Conservation (phyloP, 2,329 filamentous ascomycete genomes). For the Orbilia blumenaviensis region DNA sequence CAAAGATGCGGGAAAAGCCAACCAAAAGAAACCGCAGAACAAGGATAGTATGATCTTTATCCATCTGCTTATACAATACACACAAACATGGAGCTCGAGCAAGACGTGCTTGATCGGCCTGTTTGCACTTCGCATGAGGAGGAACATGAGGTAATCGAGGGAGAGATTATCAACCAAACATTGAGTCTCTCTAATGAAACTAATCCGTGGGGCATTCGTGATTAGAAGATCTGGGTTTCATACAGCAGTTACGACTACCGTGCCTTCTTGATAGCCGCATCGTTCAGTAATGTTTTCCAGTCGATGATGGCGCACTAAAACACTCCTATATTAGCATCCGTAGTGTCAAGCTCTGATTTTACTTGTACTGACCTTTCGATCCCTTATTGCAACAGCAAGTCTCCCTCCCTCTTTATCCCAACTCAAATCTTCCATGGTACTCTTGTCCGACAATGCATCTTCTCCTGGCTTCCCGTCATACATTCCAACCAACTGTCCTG, state of each 20-base stretch:
- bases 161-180: background rate
- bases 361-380: conserved; percentile 29
- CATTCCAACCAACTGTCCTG: conserved; percentile 40
- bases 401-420: conserved; percentile 39
- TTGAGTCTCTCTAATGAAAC: background rate
- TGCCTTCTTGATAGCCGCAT: conserved; percentile 30
- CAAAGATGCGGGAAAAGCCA: conserved; percentile 1
- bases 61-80: conserved; percentile 6
- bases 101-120: background rate
- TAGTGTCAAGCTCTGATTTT: background rate
- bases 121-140: background rate
- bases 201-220: background rate
- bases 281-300: conserved; percentile 40
- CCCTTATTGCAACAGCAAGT: conserved; percentile 39
- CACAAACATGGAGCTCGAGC: background rate
- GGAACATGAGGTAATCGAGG: background rate
- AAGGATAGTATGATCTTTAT: conserved; percentile 5
- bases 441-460: conserved; percentile 26
- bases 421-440: conserved; percentile 47
- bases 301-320: conserved; percentile 47
- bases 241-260: conserved; percentile 15
- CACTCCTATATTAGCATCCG: background rate
- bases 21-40: background rate
- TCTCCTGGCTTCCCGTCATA: conserved; percentile 48
- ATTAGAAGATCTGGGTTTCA: background rate